Base-by-base conservation (phyloP, 2,329 filamentous ascomycete species). In the Tricladium varicosporioides region DNA sequence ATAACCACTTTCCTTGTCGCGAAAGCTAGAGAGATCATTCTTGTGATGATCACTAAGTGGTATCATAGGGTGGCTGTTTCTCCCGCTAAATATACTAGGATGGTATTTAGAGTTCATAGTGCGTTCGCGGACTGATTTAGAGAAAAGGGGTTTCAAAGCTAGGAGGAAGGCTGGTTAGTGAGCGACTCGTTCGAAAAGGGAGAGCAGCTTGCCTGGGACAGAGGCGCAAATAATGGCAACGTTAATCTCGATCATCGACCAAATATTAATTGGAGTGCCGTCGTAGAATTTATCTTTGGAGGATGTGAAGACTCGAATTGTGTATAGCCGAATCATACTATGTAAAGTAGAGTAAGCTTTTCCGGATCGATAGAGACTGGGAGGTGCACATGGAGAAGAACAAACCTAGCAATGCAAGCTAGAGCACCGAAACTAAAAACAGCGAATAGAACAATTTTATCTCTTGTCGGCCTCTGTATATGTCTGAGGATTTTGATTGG, bases 201-300 rank as follows among this genome's bases (percentile, higher is more conserved):
- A 9, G 31, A 43, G 40, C 15, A 42, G 16, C 31, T 53, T 60
- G 56, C 58, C 52, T 43, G 68, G 64, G 14, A 64, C 60, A 14
- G 67, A 69, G 16, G 65, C 65, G 58, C 69, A 70, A n/a, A 69
- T 54, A 7, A 71, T 65, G 13, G 63, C 69, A 2, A 69, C 48
- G 46, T 70, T 70, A 54, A 71, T 63, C 51, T 71, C 69, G 48
- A 70, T 59, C 59, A 71, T 68, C 2, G 66, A 69, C 69, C 68
- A 71, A 5, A 63, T 64, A 43, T 64, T 67, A 43, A 36, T 36
- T 13, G 32, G 32, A 36, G 32, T 13, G n/a, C 13, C 66, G 47
- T 70, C 69, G 51, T 62, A 56, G 43, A 70, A 62, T 2, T 63
- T 66, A 27, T 70, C 63, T 14, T 56, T 59, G 5, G 65, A 68